Percentiles rank a stretch among this genome's conserved stretches.
Conservation (phyloP, 345 rosid genomes). For the Lenwebbia sp. region DNA sequence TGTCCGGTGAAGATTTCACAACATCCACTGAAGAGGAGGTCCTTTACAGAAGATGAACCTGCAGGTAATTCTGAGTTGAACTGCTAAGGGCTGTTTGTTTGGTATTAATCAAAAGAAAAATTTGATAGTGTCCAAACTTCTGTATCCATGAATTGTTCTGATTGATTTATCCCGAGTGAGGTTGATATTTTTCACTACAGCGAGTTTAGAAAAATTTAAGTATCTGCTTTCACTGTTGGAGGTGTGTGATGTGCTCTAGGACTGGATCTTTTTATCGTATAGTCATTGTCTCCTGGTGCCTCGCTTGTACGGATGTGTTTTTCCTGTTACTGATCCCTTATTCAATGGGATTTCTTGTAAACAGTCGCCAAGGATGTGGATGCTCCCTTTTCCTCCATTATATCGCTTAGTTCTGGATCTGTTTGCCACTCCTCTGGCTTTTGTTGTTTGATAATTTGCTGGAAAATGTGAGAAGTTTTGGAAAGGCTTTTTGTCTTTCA, state of each 20-base stretch:
- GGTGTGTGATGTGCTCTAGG: neutral
- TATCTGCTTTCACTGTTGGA: neutral
- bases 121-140: neutral
- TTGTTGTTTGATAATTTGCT: neutral
- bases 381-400: neutral
- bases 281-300: neutral
- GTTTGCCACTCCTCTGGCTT: neutral
- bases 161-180: neutral
- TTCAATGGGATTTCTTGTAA: neutral
- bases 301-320: neutral
- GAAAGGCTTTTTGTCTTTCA: neutral
- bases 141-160: neutral
- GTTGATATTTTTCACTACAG: neutral
- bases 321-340: neutral
- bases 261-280: neutral
- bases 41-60: conserved; percentile 17
- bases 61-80: conserved; percentile 25
- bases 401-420: neutral
- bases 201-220: neutral
- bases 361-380: neutral
- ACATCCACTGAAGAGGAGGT: conserved; percentile 51
- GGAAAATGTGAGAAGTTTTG: neutral
- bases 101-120: neutral
- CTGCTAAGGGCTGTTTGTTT: neutral
- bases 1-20: conserved; percentile 29